phyloP scores from a whole-genome alignment of 2,329 filamentous ascomycete genomes.

The Colletotrichum lini region DNA sequence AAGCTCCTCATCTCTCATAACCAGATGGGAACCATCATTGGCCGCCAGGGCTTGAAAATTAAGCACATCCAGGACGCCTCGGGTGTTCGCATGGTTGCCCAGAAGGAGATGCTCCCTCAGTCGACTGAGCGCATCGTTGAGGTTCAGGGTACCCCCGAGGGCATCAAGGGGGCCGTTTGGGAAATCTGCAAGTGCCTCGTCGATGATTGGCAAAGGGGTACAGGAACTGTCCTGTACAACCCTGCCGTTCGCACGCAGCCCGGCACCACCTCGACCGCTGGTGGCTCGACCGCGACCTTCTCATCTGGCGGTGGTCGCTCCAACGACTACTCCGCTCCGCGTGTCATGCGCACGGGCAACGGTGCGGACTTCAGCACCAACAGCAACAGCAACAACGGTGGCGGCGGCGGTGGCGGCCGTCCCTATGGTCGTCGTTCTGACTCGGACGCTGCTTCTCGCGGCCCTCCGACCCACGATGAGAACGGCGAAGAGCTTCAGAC shows the following conservation, averaged over 20 bases:
- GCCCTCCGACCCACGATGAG: constrained; percentile 90
- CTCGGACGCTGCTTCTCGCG: constrained; percentile 83
- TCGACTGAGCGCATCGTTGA: constrained; percentile 98
- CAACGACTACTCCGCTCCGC: constrained; percentile 72
- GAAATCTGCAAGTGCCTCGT: constrained; percentile 99
- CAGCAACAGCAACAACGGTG: constrained; percentile 37
- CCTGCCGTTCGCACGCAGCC: constrained; percentile 90
- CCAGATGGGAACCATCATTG: constrained; percentile 99
- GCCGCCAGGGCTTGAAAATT: constrained; percentile 96
- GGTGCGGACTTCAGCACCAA: constrained; percentile 86
- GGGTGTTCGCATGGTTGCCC: constrained; percentile 97
- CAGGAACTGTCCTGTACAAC: constrained; percentile 97
- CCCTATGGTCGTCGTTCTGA: constrained; percentile 85
- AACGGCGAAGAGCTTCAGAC: constrained; percentile 98
- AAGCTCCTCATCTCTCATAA: constrained; percentile 99
- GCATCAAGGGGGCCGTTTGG: constrained; percentile 96
- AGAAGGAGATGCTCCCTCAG: constrained; percentile 99
- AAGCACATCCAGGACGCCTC: constrained; percentile 99
- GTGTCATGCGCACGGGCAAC: constrained; percentile 95
- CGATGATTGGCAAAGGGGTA: constrained; percentile 97
- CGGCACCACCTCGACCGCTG: constrained; percentile 61
- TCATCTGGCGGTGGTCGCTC: constrained; percentile 58
- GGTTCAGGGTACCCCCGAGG: constrained; percentile 93
- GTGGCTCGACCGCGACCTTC: constrained; percentile 54
- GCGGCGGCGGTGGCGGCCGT: constrained; percentile 70